A percentile compares a stretch with the other conserved stretches of the same genome.
Conservation (phyloP, 305 asterid species). For the Fraxinus xanthoxyloides region DNA sequence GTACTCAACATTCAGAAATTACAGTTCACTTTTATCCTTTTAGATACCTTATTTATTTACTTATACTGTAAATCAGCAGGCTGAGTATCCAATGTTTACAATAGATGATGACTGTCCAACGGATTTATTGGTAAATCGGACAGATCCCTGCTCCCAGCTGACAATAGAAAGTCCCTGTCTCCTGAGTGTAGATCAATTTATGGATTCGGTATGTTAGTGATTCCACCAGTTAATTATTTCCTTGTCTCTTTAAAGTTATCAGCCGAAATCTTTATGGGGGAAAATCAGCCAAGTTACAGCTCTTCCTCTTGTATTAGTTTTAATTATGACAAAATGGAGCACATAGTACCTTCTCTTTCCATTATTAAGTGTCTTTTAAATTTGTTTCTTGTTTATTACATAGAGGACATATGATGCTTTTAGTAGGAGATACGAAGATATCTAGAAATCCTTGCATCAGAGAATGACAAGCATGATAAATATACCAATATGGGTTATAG, state of each 20-base stretch:
- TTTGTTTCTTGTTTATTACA: not conserved
- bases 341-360: not conserved
- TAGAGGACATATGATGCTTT: not conserved
- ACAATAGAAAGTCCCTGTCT: slow-evolving; percentile 60
- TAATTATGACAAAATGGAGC: not conserved
- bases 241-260: not conserved
- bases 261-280: not conserved
- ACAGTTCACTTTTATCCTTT: slow-evolving; percentile 20
- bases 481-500: not conserved
- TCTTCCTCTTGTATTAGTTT: not conserved
- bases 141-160: slow-evolving; percentile 47
- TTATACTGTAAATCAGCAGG: slow-evolving; percentile 32
- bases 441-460: not conserved
- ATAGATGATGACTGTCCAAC: slow-evolving; percentile 57
- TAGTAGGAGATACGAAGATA: not conserved
- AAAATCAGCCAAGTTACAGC: not conserved
- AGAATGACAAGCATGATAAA: not conserved
- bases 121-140: slow-evolving; percentile 48
- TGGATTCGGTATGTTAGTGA: slow-evolving; percentile 65
- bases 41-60: slow-evolving; percentile 18
- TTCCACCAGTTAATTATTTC: not conserved
- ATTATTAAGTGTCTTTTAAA: not conserved
- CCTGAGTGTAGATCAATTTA: slow-evolving; percentile 76
- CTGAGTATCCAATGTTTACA: slow-evolving; percentile 37
- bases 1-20: slow-evolving; percentile 23